Evolutionary conservation across 164 flowering plant species (phyloP).

Genomic region (Stephania japonica): DNA sequence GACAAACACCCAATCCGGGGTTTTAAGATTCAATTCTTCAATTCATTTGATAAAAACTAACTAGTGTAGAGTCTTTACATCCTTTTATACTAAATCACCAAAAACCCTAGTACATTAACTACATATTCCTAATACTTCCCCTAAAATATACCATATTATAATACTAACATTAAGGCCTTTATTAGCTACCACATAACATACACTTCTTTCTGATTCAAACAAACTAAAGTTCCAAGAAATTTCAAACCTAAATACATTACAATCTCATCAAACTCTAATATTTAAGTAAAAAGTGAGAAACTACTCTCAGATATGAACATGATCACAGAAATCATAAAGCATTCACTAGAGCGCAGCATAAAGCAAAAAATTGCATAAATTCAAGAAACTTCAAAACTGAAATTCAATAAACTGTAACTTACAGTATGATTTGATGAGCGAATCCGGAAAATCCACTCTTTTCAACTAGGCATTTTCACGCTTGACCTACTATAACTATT

Average conservation of each 20-base stretch:
- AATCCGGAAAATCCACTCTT: neutral
- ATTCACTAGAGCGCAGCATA: neutral
- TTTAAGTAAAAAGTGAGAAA: too few relatives aligned
- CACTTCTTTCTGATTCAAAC: neutral
- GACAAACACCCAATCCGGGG: too few relatives aligned
- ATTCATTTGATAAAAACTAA: too few relatives aligned
- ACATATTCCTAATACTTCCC: too few relatives aligned
- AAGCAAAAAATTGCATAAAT: neutral
- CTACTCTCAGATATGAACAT: neutral
- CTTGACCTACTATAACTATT: conserved; percentile 2
- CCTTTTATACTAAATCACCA: too few relatives aligned
- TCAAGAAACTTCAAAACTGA: neutral
- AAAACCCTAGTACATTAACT: too few relatives aligned
- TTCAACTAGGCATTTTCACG: conserved; percentile 12
- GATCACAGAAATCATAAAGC: neutral
- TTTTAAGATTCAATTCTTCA: too few relatives aligned
- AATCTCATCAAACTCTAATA: neutral
- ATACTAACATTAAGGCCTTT: too few relatives aligned
- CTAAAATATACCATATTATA: too few relatives aligned
- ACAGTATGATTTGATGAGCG: neutral
- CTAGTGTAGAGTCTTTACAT: too few relatives aligned
- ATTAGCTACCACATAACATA: neutral
- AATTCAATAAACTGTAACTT: neutral
- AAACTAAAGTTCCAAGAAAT: neutral
- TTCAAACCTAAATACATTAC: neutral